Percentiles rank a stretch among this genome's conserved stretches.
These are phyloP conservation scores for Nothophytophthora sp. DNA, from an alignment of 352 stramenopile genomes.

Conservation along the genomic window DNA sequence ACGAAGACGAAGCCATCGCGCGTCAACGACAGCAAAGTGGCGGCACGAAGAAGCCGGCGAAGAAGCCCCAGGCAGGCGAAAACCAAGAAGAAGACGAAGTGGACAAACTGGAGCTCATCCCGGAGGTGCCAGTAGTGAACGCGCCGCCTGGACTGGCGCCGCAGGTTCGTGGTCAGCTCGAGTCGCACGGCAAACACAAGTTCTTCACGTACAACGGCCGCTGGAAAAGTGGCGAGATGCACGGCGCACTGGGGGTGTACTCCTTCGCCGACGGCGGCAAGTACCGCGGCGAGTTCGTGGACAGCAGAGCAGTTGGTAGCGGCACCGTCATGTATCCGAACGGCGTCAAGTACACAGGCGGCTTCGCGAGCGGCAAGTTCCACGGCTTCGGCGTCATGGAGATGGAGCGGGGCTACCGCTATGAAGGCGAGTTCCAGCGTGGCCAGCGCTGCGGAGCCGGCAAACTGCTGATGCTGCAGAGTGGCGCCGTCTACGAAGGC, in stretches of 20 bases:
- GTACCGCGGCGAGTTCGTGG: conserved; percentile 57
- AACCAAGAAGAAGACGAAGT: conserved; percentile 45
- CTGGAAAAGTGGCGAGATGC: conserved; percentile 75
- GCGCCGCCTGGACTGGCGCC: conserved; percentile 60
- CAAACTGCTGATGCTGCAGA: conserved; percentile 43
- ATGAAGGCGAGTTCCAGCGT: conserved; percentile 60
- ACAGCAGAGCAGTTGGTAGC: conserved; percentile 39
- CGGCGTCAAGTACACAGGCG: conserved; percentile 67
- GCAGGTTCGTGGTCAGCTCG: conserved; percentile 55
- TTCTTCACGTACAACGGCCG: conserved; percentile 73
- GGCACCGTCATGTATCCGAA: conserved; percentile 67
- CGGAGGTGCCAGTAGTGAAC: conserved; percentile 25
- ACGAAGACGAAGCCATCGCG: conserved; percentile 33
- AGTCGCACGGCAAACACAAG: conserved; percentile 63
- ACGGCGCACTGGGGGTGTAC: conserved; percentile 61
- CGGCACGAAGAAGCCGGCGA: conserved; percentile 14
- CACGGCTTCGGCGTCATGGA: conserved; percentile 70
- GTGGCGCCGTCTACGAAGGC: conserved; percentile 56
- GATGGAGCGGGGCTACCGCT: conserved; percentile 43
- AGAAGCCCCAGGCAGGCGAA: conserved; percentile 20
- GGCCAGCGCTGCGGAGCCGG: conserved; percentile 48
- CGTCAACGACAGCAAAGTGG: conserved; percentile 12
- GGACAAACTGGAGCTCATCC: conserved; percentile 55
- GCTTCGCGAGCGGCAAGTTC: conserved; percentile 55
- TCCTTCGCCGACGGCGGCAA: conserved; percentile 71